Evolutionary conservation across 129 eudicot genomes (phyloP).

Genomic region (Helianthus annuus): DNA sequence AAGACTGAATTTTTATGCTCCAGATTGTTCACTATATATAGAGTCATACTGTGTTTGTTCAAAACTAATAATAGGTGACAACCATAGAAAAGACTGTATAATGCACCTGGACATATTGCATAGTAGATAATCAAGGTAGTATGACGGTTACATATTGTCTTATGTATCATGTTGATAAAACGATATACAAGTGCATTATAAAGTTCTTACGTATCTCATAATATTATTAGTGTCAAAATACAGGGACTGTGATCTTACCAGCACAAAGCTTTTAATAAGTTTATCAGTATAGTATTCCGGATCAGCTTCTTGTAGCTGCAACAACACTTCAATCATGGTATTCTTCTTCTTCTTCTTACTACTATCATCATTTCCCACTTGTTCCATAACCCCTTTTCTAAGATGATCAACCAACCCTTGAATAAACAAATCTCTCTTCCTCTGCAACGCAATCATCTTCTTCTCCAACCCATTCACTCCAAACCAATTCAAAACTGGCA

Average conservation of each 20-base stretch:
- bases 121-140: no score
- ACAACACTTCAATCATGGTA: constrained; percentile 25
- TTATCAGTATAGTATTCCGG: constrained; percentile 34
- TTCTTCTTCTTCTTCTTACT: constrained; percentile 14
- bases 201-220: no score
- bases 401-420: constrained; percentile 44
- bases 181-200: no score
- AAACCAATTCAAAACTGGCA: constrained; percentile 53
- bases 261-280: constrained; percentile 21
- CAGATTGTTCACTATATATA: no score
- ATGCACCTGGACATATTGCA: no score
- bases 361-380: no score
- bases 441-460: constrained; percentile 32
- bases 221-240: no score
- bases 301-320: constrained; percentile 28
- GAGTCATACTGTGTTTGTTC: no score
- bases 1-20: not conserved
- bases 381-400: not conserved
- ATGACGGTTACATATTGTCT: no score
- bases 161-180: no score
- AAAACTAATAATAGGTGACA: no score
- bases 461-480: constrained; percentile 37
- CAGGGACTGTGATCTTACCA: constrained; percentile 15
- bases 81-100: no score
- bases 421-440: constrained; percentile 40